Evolutionary conservation across 805 yeast species (phyloP).

Genomic region (Kodamaea fukazawae): DNA sequence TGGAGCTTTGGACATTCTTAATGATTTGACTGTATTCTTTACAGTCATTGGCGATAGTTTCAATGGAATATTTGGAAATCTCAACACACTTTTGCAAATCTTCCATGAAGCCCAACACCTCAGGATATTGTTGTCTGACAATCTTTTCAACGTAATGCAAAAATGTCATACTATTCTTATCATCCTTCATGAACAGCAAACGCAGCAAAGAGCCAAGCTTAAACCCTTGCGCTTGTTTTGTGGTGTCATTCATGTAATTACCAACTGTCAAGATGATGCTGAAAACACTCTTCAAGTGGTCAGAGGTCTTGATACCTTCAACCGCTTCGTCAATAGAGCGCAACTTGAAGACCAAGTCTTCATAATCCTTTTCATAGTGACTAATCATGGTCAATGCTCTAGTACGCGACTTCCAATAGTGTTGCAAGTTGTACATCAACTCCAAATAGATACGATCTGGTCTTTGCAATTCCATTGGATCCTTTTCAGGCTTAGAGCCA

Average conservation of each 20-base stretch:
- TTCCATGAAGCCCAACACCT: constrained; percentile 56
- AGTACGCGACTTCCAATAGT: constrained; percentile 73
- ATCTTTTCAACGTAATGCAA: constrained; percentile 73
- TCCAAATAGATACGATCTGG: constrained; percentile 70
- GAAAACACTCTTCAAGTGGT: constrained; percentile 54
- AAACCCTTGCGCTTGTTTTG: constrained; percentile 69
- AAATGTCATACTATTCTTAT: constrained; percentile 65
- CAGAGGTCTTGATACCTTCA: constrained; percentile 49
- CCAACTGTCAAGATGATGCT: constrained; percentile 71
- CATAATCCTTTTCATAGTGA: constrained; percentile 63
- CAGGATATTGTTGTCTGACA: constrained; percentile 64
- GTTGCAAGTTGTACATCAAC: constrained; percentile 62
- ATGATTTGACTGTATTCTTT: constrained; percentile 51
- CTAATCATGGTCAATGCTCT: constrained; percentile 54
- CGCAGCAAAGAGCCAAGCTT: constrained; percentile 66
- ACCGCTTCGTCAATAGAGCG: constrained; percentile 59
- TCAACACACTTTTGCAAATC: constrained; percentile 54
- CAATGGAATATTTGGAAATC: constrained; percentile 61
- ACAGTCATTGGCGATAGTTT: constrained; percentile 59
- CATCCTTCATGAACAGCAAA: constrained; percentile 69
- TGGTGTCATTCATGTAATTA: constrained; percentile 72
- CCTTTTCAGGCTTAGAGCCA: constrained; percentile 47
- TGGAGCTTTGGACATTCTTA: constrained; percentile 49
- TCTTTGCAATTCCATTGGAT: constrained; percentile 58
- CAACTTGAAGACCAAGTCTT: constrained; percentile 56